Evolutionary conservation across 768 basidiomycete genomes (phyloP).

Genomic region (Saitozyma podzolica): DNA sequence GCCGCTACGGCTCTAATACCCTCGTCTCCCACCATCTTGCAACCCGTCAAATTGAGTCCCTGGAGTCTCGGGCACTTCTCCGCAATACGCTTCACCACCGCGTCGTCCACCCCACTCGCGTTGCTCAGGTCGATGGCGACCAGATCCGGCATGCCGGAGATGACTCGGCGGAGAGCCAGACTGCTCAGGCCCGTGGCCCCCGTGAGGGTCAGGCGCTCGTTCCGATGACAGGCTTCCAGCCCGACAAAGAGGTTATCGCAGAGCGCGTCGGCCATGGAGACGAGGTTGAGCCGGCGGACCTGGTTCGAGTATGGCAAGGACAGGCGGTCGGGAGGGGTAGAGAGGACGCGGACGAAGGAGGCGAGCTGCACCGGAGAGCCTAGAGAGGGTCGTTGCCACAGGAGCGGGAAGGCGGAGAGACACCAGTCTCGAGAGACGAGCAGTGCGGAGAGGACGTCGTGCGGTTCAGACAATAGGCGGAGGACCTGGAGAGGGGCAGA

Average conservation of each 20-base stretch:
- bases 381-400: conserved; percentile 89
- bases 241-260: conserved; percentile 71
- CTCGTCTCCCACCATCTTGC: conserved; percentile 73
- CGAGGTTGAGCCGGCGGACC: conserved; percentile 87
- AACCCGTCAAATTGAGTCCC: conserved; percentile 86
- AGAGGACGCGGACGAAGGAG: conserved; percentile 73
- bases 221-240: conserved; percentile 70
- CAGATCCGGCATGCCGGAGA: conserved; percentile 71
- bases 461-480: conserved; percentile 71
- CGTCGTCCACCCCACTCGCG: conserved; percentile 68
- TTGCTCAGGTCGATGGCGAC: conserved; percentile 83
- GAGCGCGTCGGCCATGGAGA: conserved; percentile 67
- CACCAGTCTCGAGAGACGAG: conserved; percentile 91
- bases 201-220: conserved; percentile 86
- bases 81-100: conserved; percentile 71
- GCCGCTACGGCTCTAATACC: conserved; percentile 75
- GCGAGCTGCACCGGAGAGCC: conserved; percentile 68
- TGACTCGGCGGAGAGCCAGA: conserved; percentile 63
- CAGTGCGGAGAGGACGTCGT: conserved; percentile 72
- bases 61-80: conserved; percentile 71
- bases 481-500: conserved; percentile 59
- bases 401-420: conserved; percentile 88
- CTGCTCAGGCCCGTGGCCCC: conserved; percentile 71
- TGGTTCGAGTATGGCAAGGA: conserved; percentile 86
- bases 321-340: conserved; percentile 56